phyloP scores from a whole-genome alignment of 768 basidiomycete species.

The Tulasnella sp. region DNA sequence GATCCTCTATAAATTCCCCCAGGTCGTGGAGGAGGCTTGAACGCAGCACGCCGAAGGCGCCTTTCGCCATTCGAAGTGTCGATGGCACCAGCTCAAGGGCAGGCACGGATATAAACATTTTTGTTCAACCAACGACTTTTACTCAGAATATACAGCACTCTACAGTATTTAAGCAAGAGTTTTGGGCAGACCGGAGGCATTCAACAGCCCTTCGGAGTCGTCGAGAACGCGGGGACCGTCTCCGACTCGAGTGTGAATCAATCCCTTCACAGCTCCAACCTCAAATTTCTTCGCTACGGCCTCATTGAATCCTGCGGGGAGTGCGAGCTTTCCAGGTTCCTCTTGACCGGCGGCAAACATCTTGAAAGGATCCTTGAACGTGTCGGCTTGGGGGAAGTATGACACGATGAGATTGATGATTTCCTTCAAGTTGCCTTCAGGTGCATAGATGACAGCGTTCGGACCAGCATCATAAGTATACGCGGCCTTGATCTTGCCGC shows the following conservation, averaged over 20 bases:
- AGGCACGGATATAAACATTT: neutral
- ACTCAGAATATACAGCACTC: neutral
- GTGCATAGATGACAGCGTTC: conserved; percentile 94
- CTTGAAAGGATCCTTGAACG: conserved; percentile 66
- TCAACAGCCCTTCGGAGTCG: conserved; percentile 53
- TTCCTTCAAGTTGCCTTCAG: conserved; percentile 60
- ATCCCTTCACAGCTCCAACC: conserved; percentile 29
- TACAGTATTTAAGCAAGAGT: conserved; percentile 4
- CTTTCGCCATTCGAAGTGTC: no score
- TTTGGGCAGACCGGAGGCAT: conserved; percentile 55
- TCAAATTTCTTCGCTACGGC: conserved; percentile 61
- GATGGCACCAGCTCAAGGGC: neutral
- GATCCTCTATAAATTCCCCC: no score
- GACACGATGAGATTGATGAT: conserved; percentile 63
- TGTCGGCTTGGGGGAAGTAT: conserved; percentile 78
- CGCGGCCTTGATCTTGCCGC: conserved; percentile 63
- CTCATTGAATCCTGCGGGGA: conserved; percentile 61
- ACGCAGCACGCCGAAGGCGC: no score
- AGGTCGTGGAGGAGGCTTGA: no score
- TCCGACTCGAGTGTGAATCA: conserved; percentile 37
- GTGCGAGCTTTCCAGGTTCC: conserved; percentile 35
- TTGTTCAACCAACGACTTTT: neutral
- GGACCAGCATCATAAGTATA: conserved; percentile 99
- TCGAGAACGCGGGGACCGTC: conserved; percentile 43
- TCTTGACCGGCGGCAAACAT: conserved; percentile 37